Evolutionary conservation across 306 rosid species (phyloP).

Genomic region (Gillenia trifoliata): DNA sequence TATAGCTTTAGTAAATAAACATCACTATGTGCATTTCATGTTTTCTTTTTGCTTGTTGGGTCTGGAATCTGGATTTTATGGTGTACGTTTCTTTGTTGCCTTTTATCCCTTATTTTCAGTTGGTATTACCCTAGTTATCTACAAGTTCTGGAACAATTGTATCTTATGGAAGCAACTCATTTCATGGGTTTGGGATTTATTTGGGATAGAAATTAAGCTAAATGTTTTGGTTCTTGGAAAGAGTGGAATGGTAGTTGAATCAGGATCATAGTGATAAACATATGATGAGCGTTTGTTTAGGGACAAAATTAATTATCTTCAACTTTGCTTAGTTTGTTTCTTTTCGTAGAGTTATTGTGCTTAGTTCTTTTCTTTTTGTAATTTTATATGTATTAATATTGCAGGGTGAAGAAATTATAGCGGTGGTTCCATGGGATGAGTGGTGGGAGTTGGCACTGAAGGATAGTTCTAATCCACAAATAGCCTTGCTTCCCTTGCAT

Average conservation of each 20-base stretch:
- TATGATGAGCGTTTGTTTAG: not conserved
- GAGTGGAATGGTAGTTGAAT: not conserved
- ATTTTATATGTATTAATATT: slow-evolving; percentile 7
- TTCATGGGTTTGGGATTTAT: not conserved
- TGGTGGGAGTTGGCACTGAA: slow-evolving; percentile 90
- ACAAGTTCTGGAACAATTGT: not conserved
- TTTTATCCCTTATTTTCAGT: not conserved
- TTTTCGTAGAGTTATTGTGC: not conserved
- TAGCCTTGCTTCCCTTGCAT: slow-evolving; percentile 93
- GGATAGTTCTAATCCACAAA: slow-evolving; percentile 86
- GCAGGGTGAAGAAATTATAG: slow-evolving; percentile 96
- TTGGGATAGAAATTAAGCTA: not conserved
- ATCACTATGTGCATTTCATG: not conserved
- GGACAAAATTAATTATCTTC: not conserved
- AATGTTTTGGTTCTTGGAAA: not conserved
- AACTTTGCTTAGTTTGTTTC: not conserved
- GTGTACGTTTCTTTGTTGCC: not conserved
- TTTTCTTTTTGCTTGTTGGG: not conserved
- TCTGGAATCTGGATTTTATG: not conserved
- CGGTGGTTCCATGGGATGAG: slow-evolving; percentile 87
- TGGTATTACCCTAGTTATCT: not conserved
- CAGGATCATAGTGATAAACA: not conserved
- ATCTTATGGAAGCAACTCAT: not conserved
- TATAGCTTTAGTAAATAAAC: not conserved
- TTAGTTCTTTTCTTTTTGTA: not conserved